phyloP scores from a whole-genome alignment of 208 protist species.

The Acanthamoeba royreba region DNA sequence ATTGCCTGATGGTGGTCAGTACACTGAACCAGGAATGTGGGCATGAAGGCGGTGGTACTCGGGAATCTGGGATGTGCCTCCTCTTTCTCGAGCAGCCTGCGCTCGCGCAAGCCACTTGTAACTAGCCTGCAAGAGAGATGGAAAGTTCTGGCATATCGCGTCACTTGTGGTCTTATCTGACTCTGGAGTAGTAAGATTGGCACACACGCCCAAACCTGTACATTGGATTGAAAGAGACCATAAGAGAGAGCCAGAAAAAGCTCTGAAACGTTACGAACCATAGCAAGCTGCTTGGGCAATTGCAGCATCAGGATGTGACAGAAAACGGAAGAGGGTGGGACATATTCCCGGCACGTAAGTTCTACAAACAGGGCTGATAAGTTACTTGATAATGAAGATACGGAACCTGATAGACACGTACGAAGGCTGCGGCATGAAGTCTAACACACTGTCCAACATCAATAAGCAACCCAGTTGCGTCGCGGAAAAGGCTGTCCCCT shows the following conservation, averaged over 20 bases:
- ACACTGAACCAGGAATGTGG: neutral
- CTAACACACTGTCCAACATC: neutral
- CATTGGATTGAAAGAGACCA: neutral
- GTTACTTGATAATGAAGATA: neutral
- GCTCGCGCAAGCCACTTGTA: neutral
- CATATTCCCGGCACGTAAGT: neutral
- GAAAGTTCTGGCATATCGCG: neutral
- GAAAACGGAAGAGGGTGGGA: neutral
- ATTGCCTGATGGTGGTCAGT: neutral
- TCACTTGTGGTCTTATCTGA: neutral
- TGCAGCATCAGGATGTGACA: neutral
- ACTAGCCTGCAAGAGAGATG: neutral
- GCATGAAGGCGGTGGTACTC: neutral
- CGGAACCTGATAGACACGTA: neutral
- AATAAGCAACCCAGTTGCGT: neutral
- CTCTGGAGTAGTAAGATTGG: neutral
- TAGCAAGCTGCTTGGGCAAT: neutral
- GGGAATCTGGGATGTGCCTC: neutral
- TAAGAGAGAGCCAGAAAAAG: no score
- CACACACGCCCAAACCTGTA: neutral
- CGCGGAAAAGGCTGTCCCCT: neutral
- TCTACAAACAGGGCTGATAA: neutral
- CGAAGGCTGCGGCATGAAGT: neutral
- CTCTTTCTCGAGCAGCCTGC: neutral
- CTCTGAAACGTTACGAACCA: no score